Evolutionary conservation across 2,329 filamentous ascomycete genomes (phyloP).

Genomic region (Aspergillus carbonarius): DNA sequence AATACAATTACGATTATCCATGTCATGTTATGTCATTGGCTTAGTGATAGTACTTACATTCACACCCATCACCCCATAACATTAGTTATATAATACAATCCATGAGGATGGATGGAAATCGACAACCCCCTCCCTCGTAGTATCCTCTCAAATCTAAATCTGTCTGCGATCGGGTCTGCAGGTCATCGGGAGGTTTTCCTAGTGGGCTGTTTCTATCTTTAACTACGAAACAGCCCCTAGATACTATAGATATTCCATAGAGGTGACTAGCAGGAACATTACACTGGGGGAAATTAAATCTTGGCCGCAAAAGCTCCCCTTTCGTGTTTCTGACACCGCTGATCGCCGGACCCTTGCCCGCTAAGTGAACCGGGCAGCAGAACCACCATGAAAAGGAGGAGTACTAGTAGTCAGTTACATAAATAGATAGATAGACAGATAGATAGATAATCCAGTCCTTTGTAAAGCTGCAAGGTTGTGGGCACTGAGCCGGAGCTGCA

Average conservation of each 20-base stretch:
- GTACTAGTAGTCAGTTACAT: too few relatives aligned
- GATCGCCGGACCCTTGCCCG: neutral
- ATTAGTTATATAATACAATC: neutral
- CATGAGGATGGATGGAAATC: neutral
- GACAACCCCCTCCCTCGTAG: neutral
- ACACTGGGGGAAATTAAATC: neutral
- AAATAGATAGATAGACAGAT: too few relatives aligned
- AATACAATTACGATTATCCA: neutral
- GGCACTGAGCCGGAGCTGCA: neutral
- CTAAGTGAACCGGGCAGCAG: neutral
- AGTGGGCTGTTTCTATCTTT: constrained; percentile 16
- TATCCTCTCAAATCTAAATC: neutral
- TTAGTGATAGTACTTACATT: neutral
- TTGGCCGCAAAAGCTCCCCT: neutral
- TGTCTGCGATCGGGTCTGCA: constrained; percentile 12
- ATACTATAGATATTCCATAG: neutral
- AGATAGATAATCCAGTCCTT: too few relatives aligned
- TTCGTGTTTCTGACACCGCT: neutral
- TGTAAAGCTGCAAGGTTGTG: neutral
- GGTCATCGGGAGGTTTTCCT: constrained; percentile 1
- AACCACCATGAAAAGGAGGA: neutral
- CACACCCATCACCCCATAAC: neutral
- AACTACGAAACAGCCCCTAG: neutral
- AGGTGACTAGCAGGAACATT: neutral
- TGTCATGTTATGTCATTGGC: neutral